Conservation (phyloP, 2,329 filamentous ascomycete species). For the Cordyceps farinosa region DNA sequence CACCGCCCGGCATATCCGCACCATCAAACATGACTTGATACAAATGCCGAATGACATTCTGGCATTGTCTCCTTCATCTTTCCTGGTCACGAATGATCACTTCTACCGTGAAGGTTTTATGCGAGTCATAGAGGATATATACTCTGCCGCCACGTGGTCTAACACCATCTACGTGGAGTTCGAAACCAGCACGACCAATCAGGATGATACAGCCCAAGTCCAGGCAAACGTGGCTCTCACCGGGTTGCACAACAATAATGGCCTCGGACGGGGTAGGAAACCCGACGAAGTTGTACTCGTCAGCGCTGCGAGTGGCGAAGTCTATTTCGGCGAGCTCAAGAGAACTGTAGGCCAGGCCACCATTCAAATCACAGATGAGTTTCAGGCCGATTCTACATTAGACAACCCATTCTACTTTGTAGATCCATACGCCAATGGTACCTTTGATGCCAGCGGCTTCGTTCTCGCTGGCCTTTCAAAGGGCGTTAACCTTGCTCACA, state of each 20-base stretch:
- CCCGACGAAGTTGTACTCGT: slow-evolving; percentile 40
- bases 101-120: slow-evolving; percentile 45
- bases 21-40: slow-evolving; percentile 50
- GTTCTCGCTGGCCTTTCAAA: slow-evolving; percentile 47
- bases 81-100: slow-evolving; percentile 62
- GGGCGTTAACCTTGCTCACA: slow-evolving; percentile 34
- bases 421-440: slow-evolving; percentile 46
- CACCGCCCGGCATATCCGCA: slow-evolving; percentile 45
- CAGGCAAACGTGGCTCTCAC: slow-evolving; percentile 41
- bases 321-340: slow-evolving; percentile 41
- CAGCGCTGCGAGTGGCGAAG: slow-evolving; percentile 41
- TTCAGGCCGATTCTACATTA: slow-evolving; percentile 43
- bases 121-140: slow-evolving; percentile 46
- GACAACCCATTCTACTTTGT: slow-evolving; percentile 59
- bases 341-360: slow-evolving; percentile 18
- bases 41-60: slow-evolving; percentile 57
- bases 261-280: slow-evolving; percentile 47
- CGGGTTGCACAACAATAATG: slow-evolving; percentile 53
- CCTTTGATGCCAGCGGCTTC: slow-evolving; percentile 50
- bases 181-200: slow-evolving; percentile 20
- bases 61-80: slow-evolving; percentile 41
- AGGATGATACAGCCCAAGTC: slow-evolving; percentile 34
- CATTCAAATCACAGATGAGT: slow-evolving; percentile 35
- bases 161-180: slow-evolving; percentile 45
- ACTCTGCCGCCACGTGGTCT: slow-evolving; percentile 44